A percentile compares a stretch with the other conserved stretches of the same genome.
Conservation (phyloP, 2,329 filamentous ascomycete species). For the Lecanosticta acicola region DNA sequence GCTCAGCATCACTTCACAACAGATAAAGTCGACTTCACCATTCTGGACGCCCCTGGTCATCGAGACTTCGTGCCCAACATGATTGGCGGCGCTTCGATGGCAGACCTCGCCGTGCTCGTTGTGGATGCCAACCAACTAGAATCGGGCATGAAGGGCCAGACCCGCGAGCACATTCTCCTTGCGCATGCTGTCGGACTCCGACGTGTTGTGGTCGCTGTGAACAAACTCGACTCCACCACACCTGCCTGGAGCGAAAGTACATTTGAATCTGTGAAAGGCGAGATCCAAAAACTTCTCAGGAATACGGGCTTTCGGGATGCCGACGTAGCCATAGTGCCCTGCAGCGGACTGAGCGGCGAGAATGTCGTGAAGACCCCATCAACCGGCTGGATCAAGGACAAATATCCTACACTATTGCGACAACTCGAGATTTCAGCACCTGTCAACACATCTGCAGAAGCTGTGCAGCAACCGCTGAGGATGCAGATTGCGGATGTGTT, state of each 20-base stretch:
- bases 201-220: conserved; percentile 81
- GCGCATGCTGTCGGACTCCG: conserved; percentile 87
- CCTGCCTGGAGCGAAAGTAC: conserved; percentile 67
- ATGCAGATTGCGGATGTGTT: conserved; percentile 87
- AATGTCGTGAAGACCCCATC: conserved; percentile 65
- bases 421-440: conserved; percentile 81
- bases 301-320: conserved; percentile 75
- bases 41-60: conserved; percentile 91
- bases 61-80: conserved; percentile 97
- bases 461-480: conserved; percentile 69
- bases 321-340: conserved; percentile 80
- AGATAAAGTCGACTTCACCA: conserved; percentile 78
- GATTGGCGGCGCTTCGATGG: conserved; percentile 94
- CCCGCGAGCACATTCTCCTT: conserved; percentile 84
- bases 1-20: conserved; percentile 94
- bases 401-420: conserved; percentile 63
- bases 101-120: conserved; percentile 90
- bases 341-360: conserved; percentile 81
- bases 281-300: conserved; percentile 75
- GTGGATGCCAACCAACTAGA: conserved; percentile 95
- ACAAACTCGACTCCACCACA: conserved; percentile 82
- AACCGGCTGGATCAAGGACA: conserved; percentile 66
- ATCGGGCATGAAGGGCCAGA: conserved; percentile 87
- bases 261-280: conserved; percentile 78
- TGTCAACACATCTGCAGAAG: conserved; percentile 37